phyloP scores from a whole-genome alignment of 106 monocot genomes.

The Dendrobium nobile region DNA sequence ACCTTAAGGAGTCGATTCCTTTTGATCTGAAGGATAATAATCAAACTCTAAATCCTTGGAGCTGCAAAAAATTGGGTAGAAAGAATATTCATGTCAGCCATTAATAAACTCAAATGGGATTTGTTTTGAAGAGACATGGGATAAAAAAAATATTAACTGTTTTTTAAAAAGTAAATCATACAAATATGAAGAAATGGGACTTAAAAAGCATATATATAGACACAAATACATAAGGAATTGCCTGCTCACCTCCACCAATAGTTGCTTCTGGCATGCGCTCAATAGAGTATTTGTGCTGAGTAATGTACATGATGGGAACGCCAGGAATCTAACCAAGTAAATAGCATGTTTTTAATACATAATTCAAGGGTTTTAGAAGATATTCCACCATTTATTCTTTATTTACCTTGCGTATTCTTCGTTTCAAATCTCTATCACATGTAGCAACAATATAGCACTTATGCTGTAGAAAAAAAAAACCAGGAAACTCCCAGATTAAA shows the following conservation, averaged over 20 bases:
- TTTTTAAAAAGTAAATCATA: not conserved
- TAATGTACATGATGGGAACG: conserved; percentile 79
- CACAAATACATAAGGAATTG: not conserved
- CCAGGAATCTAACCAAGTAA: conserved; percentile 46
- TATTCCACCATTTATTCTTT: not conserved
- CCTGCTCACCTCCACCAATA: conserved; percentile 59
- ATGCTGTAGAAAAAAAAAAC: conserved; percentile 39
- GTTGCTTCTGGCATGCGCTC: conserved; percentile 79
- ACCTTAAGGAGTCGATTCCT: not conserved
- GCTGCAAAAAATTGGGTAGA: not conserved
- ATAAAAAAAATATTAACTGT: not conserved
- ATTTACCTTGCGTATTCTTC: conserved; percentile 94
- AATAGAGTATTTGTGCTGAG: conserved; percentile 63
- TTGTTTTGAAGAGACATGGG: not conserved
- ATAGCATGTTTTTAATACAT: not conserved
- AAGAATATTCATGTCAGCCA: not conserved
- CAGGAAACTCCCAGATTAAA: not conserved
- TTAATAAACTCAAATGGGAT: not conserved
- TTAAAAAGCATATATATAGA: not conserved
- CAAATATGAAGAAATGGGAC: not conserved
- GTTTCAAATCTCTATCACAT: conserved; percentile 95
- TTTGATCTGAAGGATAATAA: not conserved
- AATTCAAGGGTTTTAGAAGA: not conserved
- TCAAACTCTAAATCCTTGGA: conserved; percentile 7
- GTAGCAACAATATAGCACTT: conserved; percentile 99